phyloP scores from a whole-genome alignment of 768 basidiomycete species.

The Trametes coccinea region DNA sequence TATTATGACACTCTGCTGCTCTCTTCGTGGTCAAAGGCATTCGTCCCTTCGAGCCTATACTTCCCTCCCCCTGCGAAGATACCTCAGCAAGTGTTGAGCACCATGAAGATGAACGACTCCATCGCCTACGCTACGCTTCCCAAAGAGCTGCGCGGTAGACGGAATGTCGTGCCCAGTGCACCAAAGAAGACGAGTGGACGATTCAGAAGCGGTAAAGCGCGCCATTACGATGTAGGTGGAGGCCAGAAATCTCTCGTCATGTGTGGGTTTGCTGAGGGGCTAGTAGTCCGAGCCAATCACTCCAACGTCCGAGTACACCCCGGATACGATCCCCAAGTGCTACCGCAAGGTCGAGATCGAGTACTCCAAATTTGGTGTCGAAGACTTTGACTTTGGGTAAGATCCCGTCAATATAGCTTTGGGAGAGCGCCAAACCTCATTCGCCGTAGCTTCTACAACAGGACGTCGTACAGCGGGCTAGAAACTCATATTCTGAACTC shows the following conservation, averaged over 20 bases:
- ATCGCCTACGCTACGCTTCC: conserved; percentile 89
- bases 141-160: conserved; percentile 77
- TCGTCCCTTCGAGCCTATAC: conserved; percentile 47
- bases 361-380: conserved; percentile 97
- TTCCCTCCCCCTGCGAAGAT: conserved; percentile 77
- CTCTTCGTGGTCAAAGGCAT: conserved; percentile 61
- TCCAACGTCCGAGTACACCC: conserved; percentile 51
- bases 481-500: conserved; percentile 98
- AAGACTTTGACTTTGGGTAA: conserved; percentile 98
- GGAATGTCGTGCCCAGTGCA: conserved; percentile 68
- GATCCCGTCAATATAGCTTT: conserved; percentile 19
- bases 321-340: conserved; percentile 68
- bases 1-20: conserved; percentile 74
- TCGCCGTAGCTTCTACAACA: conserved; percentile 81
- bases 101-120: conserved; percentile 86
- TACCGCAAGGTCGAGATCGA: conserved; percentile 96
- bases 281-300: conserved; percentile 53
- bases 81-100: conserved; percentile 70
- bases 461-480: conserved; percentile 84
- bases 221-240: conserved; percentile 3
- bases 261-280: background rate
- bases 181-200: conserved; percentile 61
- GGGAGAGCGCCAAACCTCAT: too few relatives aligned
- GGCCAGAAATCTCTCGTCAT: conserved; percentile 33
- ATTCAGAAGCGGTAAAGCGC: conserved; percentile 81